A percentile compares a stretch with the other conserved stretches of the same genome.
These are phyloP conservation scores for Styphnolobium japonicum DNA, from an alignment of 306 rosid species.

Conservation along the genomic window DNA sequence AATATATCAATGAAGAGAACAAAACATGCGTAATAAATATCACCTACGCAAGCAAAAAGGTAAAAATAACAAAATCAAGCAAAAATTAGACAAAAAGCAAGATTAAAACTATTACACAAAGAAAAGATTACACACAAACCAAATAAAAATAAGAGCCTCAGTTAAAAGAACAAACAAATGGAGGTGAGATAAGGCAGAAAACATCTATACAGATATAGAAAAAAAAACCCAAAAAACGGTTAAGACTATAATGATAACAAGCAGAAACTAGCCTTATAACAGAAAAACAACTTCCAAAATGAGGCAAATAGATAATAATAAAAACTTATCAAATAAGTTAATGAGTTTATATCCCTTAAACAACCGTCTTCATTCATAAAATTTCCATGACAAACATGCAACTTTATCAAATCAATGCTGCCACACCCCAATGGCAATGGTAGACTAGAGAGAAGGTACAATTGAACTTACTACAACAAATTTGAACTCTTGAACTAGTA, in stretches of 20 bases:
- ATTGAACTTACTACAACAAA: constrained; percentile 15
- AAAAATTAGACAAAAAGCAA: background rate
- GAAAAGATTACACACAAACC: background rate
- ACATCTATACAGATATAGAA: background rate
- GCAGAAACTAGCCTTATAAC: background rate
- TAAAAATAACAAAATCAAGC: background rate
- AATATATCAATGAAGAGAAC: background rate
- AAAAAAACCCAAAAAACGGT: background rate
- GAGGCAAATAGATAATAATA: background rate
- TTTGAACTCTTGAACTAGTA: constrained; percentile 21
- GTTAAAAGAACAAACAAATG: background rate
- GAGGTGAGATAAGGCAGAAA: background rate
- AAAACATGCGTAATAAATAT: background rate
- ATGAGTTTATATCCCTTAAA: background rate
- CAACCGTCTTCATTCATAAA: background rate
- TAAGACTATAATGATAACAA: background rate
- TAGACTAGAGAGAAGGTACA: constrained; percentile 12
- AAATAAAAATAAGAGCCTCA: background rate
- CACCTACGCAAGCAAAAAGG: background rate
- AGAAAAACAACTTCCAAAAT: background rate
- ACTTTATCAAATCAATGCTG: background rate
- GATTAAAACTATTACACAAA: background rate
- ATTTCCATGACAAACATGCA: background rate
- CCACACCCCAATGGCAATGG: background rate
- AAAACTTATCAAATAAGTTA: background rate